phyloP scores from a whole-genome alignment of 371 early-diverging fungal genomes.

The Chytridium lagenaria region DNA sequence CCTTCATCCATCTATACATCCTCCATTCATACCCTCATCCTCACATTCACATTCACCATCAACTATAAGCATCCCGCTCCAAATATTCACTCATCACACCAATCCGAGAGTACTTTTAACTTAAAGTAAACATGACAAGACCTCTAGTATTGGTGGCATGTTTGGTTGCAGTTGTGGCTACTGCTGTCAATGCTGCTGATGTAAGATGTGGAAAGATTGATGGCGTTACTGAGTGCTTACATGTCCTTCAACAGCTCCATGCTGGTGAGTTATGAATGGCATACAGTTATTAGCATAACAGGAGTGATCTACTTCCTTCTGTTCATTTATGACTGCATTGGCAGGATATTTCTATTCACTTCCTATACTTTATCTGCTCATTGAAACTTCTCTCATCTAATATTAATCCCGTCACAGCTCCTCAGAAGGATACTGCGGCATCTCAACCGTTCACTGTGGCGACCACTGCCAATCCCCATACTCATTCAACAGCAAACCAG shows the following conservation, averaged over 20 bases:
- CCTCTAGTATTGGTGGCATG: too few species aligned
- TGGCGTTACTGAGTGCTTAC: neutral
- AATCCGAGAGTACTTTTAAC: too few species aligned
- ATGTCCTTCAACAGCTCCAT: constrained; percentile 24
- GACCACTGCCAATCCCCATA: constrained; percentile 30
- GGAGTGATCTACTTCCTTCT: neutral
- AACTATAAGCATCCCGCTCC: too few species aligned
- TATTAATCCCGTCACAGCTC: neutral
- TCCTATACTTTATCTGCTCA: too few species aligned
- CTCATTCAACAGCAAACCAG: constrained; percentile 15
- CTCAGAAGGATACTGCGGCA: constrained; percentile 23
- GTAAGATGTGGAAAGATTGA: constrained; percentile 7
- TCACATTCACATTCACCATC: too few species aligned
- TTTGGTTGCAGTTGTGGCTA: neutral
- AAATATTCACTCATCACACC: too few species aligned
- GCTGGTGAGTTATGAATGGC: constrained; percentile 22
- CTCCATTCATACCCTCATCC: too few species aligned
- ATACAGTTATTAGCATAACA: neutral
- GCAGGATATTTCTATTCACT: too few species aligned
- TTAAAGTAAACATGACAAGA: too few species aligned
- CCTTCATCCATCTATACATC: too few species aligned
- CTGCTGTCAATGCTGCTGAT: neutral
- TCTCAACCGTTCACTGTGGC: constrained; percentile 29
- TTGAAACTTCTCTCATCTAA: neutral
- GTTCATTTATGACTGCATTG: neutral